Base-by-base conservation (phyloP, 2,329 filamentous ascomycete species). In the Colletotrichum limetticola region DNA sequence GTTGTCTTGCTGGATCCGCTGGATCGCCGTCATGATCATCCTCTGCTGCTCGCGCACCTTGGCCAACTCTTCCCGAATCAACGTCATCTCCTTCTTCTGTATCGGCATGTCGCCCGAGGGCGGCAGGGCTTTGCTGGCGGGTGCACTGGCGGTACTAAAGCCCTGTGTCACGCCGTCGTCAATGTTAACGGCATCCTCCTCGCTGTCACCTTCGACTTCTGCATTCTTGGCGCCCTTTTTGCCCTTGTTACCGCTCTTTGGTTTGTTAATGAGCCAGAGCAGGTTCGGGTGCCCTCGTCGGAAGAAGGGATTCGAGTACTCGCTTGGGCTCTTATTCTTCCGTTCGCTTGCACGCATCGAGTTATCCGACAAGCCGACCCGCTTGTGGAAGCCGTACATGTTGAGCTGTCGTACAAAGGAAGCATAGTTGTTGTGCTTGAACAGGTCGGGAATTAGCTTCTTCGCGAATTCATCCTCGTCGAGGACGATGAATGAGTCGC, bases 391-490 rank as follows among this genome's bases (percentile, higher is more conserved):
- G 74, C 97, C 95, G 82, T 98, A 98, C 87, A 98, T 98, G 83
- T 98, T 98, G 75, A 98, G 88, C 81, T 98, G 95, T 46, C 95
- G 92, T 68, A 98, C 95, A 80, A 98, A 98, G 76, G 95, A 98
- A 59, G 95, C 95, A 83, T 98, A 98, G 82, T 98, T 98, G 88
- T 96, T 98, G 85, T 99, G 97, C 83, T 99, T 99, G 89, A 99
- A 99, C 75, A 98, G 92, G 82, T 98, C 97, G 1, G 97, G 97
- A 28, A 99, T 94, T 77, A 99, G 93, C 49, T 94, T 95, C 84
- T 98, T 98, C 24, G 97, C 98, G 80, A 99, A 99, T 84, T 98
- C 96, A 79, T 99, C 97, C 83, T 99, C 97, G 79, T 99, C 96
- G 9, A 98, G 85, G 4, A 99, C 96, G 69, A 98, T 94, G 83